Evolutionary conservation across 2,329 filamentous ascomycete species (phyloP).

Genomic region (Neopestalotiopsis rosae): DNA sequence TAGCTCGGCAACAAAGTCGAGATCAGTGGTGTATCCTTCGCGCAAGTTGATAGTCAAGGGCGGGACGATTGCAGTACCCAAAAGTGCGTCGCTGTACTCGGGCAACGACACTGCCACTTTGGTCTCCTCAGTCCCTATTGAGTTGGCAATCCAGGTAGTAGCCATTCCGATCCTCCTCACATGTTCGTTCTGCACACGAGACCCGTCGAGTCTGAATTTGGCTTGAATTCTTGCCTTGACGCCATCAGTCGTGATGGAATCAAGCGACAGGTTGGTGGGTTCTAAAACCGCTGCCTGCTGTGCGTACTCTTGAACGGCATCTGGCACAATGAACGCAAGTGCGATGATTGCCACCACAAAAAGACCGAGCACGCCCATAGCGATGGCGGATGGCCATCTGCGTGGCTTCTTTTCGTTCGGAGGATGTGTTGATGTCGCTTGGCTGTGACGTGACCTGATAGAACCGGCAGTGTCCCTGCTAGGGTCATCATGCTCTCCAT

Average conservation of each 20-base stretch:
- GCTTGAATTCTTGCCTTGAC: conserved; percentile 82
- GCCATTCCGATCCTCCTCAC: conserved; percentile 78
- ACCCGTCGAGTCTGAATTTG: conserved; percentile 80
- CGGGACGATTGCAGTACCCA: conserved; percentile 80
- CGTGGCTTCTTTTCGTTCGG: conserved; percentile 46
- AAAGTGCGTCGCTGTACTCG: conserved; percentile 76
- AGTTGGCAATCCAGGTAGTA: conserved; percentile 79
- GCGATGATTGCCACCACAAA: conserved; percentile 72
- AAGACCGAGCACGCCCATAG: conserved; percentile 69
- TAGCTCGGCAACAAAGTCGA: conserved; percentile 82
- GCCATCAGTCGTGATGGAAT: conserved; percentile 80
- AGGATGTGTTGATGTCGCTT: conserved; percentile 29
- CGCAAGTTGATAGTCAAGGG: conserved; percentile 76
- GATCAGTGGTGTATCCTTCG: conserved; percentile 75
- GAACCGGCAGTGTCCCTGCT: conserved; percentile 34
- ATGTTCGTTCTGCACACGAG: conserved; percentile 71
- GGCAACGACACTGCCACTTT: conserved; percentile 80
- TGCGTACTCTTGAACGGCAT: conserved; percentile 83
- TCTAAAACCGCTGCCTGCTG: conserved; percentile 82
- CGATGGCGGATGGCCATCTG: conserved; percentile 80
- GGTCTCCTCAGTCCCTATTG: conserved; percentile 76
- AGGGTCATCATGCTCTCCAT: conserved; percentile 41
- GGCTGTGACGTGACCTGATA: conserved; percentile 33
- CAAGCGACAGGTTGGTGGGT: conserved; percentile 82
- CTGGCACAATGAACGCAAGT: conserved; percentile 81